A percentile compares a stretch with the other conserved stretches of the same genome.
These are phyloP conservation scores for Fermentozyma sake DNA, from an alignment of 1,139 yeast genomes.

Conservation along the genomic window DNA sequence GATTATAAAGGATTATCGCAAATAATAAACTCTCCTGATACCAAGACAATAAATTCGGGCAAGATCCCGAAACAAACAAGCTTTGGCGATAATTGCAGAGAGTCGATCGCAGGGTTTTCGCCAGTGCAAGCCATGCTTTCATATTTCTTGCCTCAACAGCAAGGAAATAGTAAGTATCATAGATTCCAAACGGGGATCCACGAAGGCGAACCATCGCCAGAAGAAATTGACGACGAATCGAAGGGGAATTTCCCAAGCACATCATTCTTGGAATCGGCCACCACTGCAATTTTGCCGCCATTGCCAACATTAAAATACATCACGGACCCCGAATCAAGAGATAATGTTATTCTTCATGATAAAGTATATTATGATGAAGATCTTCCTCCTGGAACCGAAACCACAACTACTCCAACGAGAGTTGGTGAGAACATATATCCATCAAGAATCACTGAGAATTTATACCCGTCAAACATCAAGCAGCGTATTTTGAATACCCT, in stretches of 20 bases:
- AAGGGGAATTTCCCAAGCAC: constrained; percentile 53
- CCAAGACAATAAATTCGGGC: constrained; percentile 5
- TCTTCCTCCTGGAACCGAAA: constrained; percentile 16
- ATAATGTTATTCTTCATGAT: constrained; percentile 37
- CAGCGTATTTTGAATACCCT: constrained; percentile 5
- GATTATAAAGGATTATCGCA: constrained; percentile 44
- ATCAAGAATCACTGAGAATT: neutral
- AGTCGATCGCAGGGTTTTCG: constrained; percentile 25
- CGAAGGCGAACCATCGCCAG: too few species aligned
- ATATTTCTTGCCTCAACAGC: constrained; percentile 44
- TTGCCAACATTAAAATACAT: constrained; percentile 70
- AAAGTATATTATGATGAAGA: constrained; percentile 35
- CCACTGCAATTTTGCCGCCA: constrained; percentile 80
- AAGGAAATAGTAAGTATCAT: constrained; percentile 20
- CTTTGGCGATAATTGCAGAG: too few species aligned
- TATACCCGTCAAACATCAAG: constrained; percentile 1
- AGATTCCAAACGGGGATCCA: constrained; percentile 5
- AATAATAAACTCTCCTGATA: constrained; percentile 10
- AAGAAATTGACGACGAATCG: too few species aligned
- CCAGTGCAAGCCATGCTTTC: constrained; percentile 44
- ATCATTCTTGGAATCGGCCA: constrained; percentile 78
- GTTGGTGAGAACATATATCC: neutral
- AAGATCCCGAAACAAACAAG: constrained; percentile 1
- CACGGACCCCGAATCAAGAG: constrained; percentile 50
- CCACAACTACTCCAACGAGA: neutral